phyloP scores from a whole-genome alignment of 1,284 basidiomycete genomes.

The Leccinum pachyderme region DNA sequence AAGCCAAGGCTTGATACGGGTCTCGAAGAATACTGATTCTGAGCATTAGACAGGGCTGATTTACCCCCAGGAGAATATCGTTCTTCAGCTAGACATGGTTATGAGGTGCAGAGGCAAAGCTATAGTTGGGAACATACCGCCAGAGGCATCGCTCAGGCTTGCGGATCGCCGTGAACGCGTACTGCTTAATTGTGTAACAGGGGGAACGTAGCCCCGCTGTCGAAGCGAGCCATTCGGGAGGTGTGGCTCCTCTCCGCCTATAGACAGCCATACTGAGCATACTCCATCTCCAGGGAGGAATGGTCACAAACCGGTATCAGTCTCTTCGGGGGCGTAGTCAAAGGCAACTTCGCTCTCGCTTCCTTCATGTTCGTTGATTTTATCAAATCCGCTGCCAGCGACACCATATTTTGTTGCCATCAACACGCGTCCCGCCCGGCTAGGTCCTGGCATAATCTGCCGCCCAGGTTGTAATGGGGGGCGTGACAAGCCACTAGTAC shows the following conservation, averaged over 20 bases:
- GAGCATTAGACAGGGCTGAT: conserved; percentile 28
- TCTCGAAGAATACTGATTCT: conserved; percentile 41
- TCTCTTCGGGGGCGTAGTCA: conserved; percentile 32
- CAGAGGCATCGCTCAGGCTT: conserved; percentile 61
- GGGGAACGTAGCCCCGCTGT: conserved; percentile 28
- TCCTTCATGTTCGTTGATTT: conserved; percentile 36
- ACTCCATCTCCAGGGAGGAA: conserved; percentile 1
- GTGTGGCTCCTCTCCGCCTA: conserved; percentile 32
- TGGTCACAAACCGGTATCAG: conserved; percentile 30
- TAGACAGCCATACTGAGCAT: conserved; percentile 2
- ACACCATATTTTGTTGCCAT: conserved; percentile 35
- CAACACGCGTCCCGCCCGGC: conserved; percentile 34
- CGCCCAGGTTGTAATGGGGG: conserved; percentile 33
- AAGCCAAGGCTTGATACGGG: conserved; percentile 55
- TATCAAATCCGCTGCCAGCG: conserved; percentile 30
- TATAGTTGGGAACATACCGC: conserved; percentile 34
- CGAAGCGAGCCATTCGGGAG: conserved; percentile 22
- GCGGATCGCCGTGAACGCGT: conserved; percentile 63
- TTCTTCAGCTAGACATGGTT: conserved; percentile 23
- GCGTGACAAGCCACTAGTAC: conserved; percentile 22
- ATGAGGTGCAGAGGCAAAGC: conserved; percentile 8
- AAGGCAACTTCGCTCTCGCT: conserved; percentile 29
- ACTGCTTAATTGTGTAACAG: conserved; percentile 19
- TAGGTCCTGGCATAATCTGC: conserved; percentile 38
- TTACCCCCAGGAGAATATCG: conserved; percentile 32